Percentiles rank a stretch among this genome's conserved stretches.
Conservation (phyloP, 2,329 filamentous ascomycete genomes). For the Ceratocystis alfenasii region DNA sequence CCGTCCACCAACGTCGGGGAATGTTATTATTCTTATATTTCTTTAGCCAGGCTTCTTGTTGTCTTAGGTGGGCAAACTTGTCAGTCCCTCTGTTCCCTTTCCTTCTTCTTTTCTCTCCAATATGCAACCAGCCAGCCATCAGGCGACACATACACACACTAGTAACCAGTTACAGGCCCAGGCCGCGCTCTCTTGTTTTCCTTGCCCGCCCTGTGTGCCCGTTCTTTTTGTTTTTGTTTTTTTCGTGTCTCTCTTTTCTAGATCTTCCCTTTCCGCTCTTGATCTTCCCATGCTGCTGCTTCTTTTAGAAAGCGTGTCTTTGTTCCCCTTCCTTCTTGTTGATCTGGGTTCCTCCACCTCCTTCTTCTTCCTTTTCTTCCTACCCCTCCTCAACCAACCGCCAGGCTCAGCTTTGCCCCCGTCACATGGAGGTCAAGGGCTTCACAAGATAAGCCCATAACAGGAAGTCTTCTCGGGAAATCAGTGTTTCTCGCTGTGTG, state of each 20-base stretch:
- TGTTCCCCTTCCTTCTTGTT: neutral
- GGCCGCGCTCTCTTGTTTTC: neutral
- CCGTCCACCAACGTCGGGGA: neutral
- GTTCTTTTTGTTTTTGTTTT: neutral
- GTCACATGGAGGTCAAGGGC: neutral
- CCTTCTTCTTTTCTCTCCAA: neutral
- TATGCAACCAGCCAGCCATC: neutral
- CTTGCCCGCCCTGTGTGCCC: neutral
- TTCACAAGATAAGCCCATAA: neutral
- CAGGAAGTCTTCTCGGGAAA: neutral
- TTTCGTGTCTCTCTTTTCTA: neutral
- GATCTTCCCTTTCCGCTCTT: neutral
- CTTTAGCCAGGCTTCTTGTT: neutral
- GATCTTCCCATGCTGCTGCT: neutral
- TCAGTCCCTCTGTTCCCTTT: neutral
- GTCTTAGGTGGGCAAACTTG: conserved; percentile 6
- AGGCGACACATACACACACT: too few relatives aligned
- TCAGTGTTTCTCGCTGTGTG: neutral
- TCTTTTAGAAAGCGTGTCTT: too few relatives aligned
- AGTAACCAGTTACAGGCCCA: neutral
- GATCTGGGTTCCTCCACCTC: neutral
- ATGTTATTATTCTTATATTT: neutral
- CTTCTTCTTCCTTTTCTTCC: neutral
- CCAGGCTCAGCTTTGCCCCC: neutral
- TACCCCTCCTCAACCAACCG: neutral